Conservation (phyloP, 768 basidiomycete species). For the Piloderma croceum region DNA sequence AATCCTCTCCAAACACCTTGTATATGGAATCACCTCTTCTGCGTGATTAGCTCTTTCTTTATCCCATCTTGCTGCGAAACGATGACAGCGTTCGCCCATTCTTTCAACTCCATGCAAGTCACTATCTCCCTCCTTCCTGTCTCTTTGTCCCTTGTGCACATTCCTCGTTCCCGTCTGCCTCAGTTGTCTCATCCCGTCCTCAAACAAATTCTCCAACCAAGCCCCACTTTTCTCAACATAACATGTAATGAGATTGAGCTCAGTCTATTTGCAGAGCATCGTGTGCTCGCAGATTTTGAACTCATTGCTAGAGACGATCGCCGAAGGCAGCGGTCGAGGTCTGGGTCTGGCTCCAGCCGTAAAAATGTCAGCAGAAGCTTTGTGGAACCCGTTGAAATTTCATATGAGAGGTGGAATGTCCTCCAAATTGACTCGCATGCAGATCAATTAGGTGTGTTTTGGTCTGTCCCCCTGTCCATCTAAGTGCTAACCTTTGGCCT, state of each 20-base stretch:
- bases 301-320: conserved; percentile 54
- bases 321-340: conserved; percentile 37
- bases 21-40: too few species aligned
- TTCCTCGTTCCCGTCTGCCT: conserved; percentile 63
- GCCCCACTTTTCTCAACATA: conserved; percentile 64
- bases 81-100: neutral
- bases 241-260: conserved; percentile 79
- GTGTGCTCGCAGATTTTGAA: conserved; percentile 53
- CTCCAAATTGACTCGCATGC: conserved; percentile 79
- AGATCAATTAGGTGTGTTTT: conserved; percentile 53
- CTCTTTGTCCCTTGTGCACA: conserved; percentile 66
- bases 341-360: conserved; percentile 30
- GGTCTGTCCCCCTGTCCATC: conserved; percentile 5
- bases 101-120: conserved; percentile 17
- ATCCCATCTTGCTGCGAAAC: too few species aligned
- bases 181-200: conserved; percentile 57
- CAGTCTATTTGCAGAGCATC: conserved; percentile 62
- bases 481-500: conserved; percentile 5
- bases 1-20: too few species aligned
- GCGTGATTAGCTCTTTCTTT: too few species aligned
- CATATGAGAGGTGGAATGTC: conserved; percentile 71
- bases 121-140: conserved; percentile 71
- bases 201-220: conserved; percentile 62
- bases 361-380: conserved; percentile 16
- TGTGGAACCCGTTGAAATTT: conserved; percentile 59